phyloP scores from a whole-genome alignment of 768 basidiomycete species.

The Cystofilobasidium ferigula region DNA sequence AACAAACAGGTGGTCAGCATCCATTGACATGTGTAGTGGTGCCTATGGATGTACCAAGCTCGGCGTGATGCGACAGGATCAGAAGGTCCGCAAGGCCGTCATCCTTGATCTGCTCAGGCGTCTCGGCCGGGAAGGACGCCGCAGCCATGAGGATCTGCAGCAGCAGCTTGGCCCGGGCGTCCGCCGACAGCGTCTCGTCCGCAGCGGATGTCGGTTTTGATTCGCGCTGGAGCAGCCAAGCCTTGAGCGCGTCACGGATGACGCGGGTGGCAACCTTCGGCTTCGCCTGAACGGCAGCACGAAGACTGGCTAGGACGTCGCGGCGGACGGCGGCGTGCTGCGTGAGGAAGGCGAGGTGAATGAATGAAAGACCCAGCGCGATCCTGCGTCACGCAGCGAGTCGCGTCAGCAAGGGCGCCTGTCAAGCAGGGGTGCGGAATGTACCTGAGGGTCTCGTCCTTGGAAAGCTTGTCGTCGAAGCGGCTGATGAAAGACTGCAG shows the following conservation, averaged over 20 bases:
- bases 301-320: constrained; percentile 43
- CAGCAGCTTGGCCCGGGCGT: constrained; percentile 39
- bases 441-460: constrained; percentile 51
- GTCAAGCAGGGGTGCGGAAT: constrained; percentile 27
- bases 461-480: constrained; percentile 45
- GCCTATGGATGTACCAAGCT: constrained; percentile 29
- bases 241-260: constrained; percentile 52
- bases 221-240: constrained; percentile 30
- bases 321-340: constrained; percentile 49
- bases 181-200: constrained; percentile 34
- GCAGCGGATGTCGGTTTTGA: constrained; percentile 29
- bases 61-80: constrained; percentile 63
- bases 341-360: constrained; percentile 59
- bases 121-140: constrained; percentile 40
- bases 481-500: constrained; percentile 42
- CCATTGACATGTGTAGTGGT: background rate
- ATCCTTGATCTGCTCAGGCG: constrained; percentile 41
- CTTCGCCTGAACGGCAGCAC: constrained; percentile 37
- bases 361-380: constrained; percentile 54
- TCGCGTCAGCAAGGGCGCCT: constrained; percentile 21
- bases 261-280: constrained; percentile 49
- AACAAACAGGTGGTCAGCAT: background rate
- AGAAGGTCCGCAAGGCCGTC: constrained; percentile 47
- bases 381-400: constrained; percentile 39
- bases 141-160: constrained; percentile 49